Base-by-base conservation (phyloP, 192 early-diverging fungal species). In the Coemansia sp. region DNA sequence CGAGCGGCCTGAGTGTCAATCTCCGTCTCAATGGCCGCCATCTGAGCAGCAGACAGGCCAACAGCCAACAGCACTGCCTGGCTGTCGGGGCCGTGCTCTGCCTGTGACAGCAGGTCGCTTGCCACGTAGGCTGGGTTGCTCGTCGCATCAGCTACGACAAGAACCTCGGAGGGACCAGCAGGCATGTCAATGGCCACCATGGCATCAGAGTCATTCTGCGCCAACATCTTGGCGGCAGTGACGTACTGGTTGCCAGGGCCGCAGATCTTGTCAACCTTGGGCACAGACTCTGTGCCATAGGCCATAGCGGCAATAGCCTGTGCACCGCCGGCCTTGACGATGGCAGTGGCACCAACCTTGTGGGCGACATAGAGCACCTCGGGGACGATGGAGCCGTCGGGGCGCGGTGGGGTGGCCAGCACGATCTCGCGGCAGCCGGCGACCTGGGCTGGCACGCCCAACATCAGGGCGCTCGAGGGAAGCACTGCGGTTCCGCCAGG, bases 181-280 rank as follows among this genome's bases (percentile, higher is more conserved):
- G 98, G 98, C 95, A 99, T 98, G 84, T 99, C 98, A 68, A 98
- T 98, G 24, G 97, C 87, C 6, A 97, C 87, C 85, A 98, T 87
- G 33, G 94, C 95, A 2, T 93, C 90, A 35, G 91, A 91, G 69
- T 98, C 96, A 84, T 93, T 96, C 89, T 97, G 96, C 3, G 90
- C 91, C 57, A 93, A 66, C 95, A 99, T 97, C 86, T 99, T 99
- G 65, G 98, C 96, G 6, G 96, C 95, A 3, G 98, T 99, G n/a
- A 99, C 98, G 77, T 94, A 99, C 81, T 99, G 98, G 81, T 99
- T 99, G 42, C 98, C 98, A 9, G 98, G 98, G 34, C 98, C 98
- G 82, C 95, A 98, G 78, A 99, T 99, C 90, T 99, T 99, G 81
- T 99, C 98, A 9, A 98, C 98, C 84, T 99, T 99, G 61, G 97